These are phyloP conservation scores for Bathelium albidoporum DNA, from an alignment of 495 filamentous ascomycete species.

Conservation along the genomic window DNA sequence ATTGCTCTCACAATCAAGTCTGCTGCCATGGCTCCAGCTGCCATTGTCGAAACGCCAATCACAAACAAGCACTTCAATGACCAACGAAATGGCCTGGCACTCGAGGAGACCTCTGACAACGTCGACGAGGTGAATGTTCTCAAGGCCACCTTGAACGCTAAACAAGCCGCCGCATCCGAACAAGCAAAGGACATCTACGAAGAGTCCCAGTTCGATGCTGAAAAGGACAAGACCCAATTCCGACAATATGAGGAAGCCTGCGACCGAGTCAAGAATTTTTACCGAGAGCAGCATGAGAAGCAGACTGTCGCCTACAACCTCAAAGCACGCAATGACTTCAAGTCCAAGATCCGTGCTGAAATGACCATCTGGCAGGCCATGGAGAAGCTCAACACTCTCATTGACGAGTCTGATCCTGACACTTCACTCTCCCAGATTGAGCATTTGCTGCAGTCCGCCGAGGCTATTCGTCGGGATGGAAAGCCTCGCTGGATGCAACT, in stretches of 20 bases:
- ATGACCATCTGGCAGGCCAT: slow-evolving; percentile 86
- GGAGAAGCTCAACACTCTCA: slow-evolving; percentile 76
- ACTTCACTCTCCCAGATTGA: slow-evolving; percentile 79
- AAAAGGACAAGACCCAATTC: slow-evolving; percentile 75
- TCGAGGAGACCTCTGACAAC: slow-evolving; percentile 70
- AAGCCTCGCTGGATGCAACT: slow-evolving; percentile 92
- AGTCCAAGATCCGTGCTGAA: slow-evolving; percentile 53
- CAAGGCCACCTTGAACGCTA: slow-evolving; percentile 42
- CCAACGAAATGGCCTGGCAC: slow-evolving; percentile 52
- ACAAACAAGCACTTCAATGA: slow-evolving; percentile 24
- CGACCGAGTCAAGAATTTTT: slow-evolving; percentile 72
- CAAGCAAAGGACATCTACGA: slow-evolving; percentile 48
- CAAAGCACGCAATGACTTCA: slow-evolving; percentile 59
- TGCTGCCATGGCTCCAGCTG: slow-evolving; percentile 27
- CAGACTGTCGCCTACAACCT: slow-evolving; percentile 81
- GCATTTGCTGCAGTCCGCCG: slow-evolving; percentile 75
- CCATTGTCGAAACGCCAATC: slow-evolving; percentile 26
- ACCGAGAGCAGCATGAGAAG: slow-evolving; percentile 72
- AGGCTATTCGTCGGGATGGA: slow-evolving; percentile 77
- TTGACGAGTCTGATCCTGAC: slow-evolving; percentile 84
- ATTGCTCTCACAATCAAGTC: background rate
- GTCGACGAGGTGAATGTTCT: slow-evolving; percentile 75
- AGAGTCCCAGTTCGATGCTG: slow-evolving; percentile 55
- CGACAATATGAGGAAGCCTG: slow-evolving; percentile 69
- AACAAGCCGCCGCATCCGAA: slow-evolving; percentile 30